These are phyloP conservation scores for Chloroidium sp. DNA, from an alignment of 163 green algal species.

Conservation along the genomic window DNA sequence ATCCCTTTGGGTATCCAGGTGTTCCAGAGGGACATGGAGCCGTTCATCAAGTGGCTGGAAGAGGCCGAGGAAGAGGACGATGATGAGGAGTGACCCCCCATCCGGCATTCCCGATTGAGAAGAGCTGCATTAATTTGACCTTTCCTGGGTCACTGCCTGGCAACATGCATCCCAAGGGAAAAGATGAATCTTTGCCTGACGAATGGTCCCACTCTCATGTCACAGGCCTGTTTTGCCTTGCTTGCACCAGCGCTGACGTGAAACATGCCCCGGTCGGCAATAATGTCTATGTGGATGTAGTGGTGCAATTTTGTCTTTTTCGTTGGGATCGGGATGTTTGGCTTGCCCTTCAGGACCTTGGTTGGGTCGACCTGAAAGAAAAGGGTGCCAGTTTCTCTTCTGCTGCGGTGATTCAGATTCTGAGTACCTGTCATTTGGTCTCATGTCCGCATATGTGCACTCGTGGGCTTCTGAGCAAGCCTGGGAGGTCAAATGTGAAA, in stretches of 20 bases:
- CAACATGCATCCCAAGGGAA: neutral
- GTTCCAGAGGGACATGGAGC: conserved; percentile 93
- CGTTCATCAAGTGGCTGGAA: conserved; percentile 98
- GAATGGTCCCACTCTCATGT: neutral
- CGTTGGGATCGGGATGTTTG: no score
- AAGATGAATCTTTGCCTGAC: neutral
- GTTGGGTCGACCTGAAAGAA: no score
- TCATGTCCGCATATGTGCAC: no score
- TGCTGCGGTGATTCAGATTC: no score
- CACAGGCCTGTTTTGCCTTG: neutral
- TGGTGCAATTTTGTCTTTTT: no score
- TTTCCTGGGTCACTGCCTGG: neutral
- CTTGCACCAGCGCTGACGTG: neutral
- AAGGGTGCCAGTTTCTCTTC: no score
- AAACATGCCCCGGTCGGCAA: neutral
- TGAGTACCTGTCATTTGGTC: no score
- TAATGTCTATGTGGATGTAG: neutral
- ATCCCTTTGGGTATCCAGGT: conserved; percentile 39
- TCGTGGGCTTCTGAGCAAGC: no score
- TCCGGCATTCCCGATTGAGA: neutral
- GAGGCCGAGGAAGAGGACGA: conserved; percentile 95
- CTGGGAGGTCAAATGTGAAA: no score
- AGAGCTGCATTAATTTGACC: neutral
- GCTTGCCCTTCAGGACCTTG: no score
- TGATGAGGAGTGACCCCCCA: conserved; percentile 10